phyloP scores from a whole-genome alignment of 2,329 filamentous ascomycete species.

The Tolypocladium endophyticum region DNA sequence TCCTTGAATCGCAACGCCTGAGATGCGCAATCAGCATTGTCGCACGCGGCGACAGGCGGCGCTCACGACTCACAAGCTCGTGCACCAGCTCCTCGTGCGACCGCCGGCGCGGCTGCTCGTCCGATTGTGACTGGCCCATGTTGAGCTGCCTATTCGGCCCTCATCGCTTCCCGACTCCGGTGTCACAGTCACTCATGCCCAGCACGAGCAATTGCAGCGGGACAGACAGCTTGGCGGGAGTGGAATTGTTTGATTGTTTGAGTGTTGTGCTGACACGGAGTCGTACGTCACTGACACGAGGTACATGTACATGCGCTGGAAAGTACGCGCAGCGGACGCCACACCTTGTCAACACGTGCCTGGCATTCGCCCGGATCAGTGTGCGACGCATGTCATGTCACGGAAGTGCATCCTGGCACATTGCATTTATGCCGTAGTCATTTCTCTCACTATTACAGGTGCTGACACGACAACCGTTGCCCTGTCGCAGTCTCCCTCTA shows the following conservation, averaged over 20 bases:
- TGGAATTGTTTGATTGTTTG: background rate
- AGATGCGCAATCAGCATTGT: background rate
- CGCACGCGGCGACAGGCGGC: background rate
- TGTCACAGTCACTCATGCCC: background rate
- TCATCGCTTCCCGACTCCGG: conserved; percentile 8
- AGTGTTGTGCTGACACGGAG: background rate
- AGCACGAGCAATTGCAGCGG: background rate
- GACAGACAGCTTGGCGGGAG: too few species aligned
- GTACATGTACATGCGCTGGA: background rate
- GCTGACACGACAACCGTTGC: too few species aligned
- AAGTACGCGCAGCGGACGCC: background rate
- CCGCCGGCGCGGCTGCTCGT: conserved; percentile 29
- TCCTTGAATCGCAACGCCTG: conserved; percentile 55
- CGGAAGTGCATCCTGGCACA: background rate
- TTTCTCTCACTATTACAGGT: too few species aligned
- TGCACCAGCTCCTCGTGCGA: conserved; percentile 41
- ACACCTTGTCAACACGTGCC: background rate
- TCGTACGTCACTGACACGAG: background rate
- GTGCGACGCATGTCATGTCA: background rate
- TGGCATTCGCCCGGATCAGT: background rate
- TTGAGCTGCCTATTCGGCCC: conserved; percentile 11
- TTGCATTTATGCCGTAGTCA: too few species aligned
- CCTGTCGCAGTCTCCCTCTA: too few species aligned
- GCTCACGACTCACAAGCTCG: conserved; percentile 39
- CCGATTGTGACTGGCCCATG: conserved; percentile 44